Evolutionary conservation across 1,139 yeast genomes (phyloP).

Genomic region (Geotrichum carabidarum): DNA sequence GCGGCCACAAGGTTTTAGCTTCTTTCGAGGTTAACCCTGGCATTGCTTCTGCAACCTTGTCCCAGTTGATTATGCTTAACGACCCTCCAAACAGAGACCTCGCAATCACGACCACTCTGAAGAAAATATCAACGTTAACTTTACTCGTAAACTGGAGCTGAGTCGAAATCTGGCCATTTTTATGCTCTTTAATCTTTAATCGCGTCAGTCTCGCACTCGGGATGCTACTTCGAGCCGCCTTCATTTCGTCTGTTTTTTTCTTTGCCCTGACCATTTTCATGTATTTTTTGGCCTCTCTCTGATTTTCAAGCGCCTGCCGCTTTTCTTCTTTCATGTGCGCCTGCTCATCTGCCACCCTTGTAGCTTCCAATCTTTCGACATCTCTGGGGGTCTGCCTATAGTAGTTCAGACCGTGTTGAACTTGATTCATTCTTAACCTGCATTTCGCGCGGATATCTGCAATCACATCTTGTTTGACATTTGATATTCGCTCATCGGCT

Average conservation of each 20-base stretch:
- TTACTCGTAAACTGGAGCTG: background rate
- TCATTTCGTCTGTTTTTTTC: background rate
- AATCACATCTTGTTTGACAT: background rate
- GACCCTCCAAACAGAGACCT: conserved; percentile 48
- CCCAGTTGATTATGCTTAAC: conserved; percentile 52
- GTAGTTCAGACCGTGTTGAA: background rate
- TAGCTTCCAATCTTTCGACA: background rate
- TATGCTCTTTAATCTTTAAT: background rate
- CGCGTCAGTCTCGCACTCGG: background rate
- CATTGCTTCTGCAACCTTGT: conserved; percentile 46
- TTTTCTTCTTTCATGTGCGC: background rate
- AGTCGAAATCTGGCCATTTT: background rate
- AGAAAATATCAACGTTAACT: conserved; percentile 40
- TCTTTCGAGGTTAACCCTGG: conserved; percentile 35
- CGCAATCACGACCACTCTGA: conserved; percentile 57
- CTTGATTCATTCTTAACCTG: no score
- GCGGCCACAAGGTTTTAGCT: conserved; percentile 57
- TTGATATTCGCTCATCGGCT: background rate
- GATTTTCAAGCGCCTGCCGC: background rate
- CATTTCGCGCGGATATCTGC: background rate
- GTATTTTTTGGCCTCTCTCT: background rate
- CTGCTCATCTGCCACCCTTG: background rate
- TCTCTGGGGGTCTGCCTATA: background rate
- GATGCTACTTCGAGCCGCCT: background rate
- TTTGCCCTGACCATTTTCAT: background rate